These are phyloP conservation scores for Colletotrichum sp. DNA, from an alignment of 2,329 filamentous ascomycete genomes.

Conservation along the genomic window DNA sequence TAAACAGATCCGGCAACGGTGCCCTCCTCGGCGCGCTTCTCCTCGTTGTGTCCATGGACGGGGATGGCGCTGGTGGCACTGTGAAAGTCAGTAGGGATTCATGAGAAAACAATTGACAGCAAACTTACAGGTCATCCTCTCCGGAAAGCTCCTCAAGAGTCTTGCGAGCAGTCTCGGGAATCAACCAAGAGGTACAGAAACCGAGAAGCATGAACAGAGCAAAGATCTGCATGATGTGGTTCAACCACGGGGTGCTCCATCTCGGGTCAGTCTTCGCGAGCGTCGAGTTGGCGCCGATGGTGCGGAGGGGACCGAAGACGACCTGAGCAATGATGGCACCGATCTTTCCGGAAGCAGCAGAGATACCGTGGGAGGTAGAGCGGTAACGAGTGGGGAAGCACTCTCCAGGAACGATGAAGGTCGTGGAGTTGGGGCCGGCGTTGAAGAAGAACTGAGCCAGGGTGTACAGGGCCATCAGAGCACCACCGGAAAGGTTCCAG, in stretches of 20 bases:
- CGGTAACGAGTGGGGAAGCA: constrained; percentile 69
- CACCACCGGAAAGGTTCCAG: constrained; percentile 20
- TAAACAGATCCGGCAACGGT: background rate
- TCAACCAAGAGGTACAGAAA: constrained; percentile 46
- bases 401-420: constrained; percentile 68
- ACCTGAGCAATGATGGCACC: constrained; percentile 59
- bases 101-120: no score
- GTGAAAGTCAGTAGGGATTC: background rate
- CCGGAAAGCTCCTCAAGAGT: constrained; percentile 56
- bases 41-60: constrained; percentile 8
- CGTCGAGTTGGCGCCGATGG: constrained; percentile 45
- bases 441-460: constrained; percentile 13
- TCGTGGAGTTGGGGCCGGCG: constrained; percentile 63
- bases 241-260: constrained; percentile 19
- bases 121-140: constrained; percentile 28
- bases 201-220: constrained; percentile 54
- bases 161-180: constrained; percentile 44
- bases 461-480: constrained; percentile 7
- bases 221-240: constrained; percentile 32
- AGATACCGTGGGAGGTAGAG: constrained; percentile 66
- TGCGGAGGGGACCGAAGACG: constrained; percentile 50
- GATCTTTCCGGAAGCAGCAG: constrained; percentile 64
- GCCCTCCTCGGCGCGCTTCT: constrained; percentile 19
- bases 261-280: constrained; percentile 34
- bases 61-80: constrained; percentile 9